Percentiles rank a stretch among this genome's conserved stretches.
Conservation (phyloP, 805 yeast genomes). For the Ogataea degrootiae region DNA sequence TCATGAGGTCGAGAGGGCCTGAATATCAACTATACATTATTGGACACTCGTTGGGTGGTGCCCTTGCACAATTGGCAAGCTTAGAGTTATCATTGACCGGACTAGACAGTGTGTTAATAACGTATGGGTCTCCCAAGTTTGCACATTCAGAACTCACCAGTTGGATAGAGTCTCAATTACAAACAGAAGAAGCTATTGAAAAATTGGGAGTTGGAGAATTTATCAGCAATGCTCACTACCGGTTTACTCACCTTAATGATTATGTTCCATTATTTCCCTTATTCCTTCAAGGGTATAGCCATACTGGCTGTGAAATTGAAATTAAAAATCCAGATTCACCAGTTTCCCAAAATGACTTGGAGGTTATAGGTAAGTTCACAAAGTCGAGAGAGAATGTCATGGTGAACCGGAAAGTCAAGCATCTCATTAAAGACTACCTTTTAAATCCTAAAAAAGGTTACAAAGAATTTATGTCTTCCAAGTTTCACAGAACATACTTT, state of each 20-base stretch:
- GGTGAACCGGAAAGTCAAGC: neutral
- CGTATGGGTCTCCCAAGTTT: neutral
- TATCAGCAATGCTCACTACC: neutral
- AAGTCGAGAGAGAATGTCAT: neutral
- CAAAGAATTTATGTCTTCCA: neutral
- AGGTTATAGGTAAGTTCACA: neutral
- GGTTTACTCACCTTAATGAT: neutral
- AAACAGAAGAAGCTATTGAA: neutral
- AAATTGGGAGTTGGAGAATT: neutral
- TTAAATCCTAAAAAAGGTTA: neutral
- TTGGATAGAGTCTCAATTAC: neutral
- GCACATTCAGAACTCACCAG: neutral
- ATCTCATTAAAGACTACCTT: neutral
- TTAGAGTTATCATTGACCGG: conserved; percentile 5
- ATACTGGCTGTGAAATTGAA: neutral
- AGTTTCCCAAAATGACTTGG: neutral
- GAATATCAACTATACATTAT: conserved; percentile 11
- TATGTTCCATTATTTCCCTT: neutral
- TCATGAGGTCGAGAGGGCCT: neutral
- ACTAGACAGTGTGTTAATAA: neutral
- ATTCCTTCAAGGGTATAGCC: neutral
- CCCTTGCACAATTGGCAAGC: conserved; percentile 13
- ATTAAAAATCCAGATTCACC: neutral
- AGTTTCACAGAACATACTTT: neutral
- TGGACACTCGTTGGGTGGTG: conserved; percentile 19